Evolutionary conservation across 352 stramenopile genomes (phyloP).

Genomic region (Phytophthora lateralis): DNA sequence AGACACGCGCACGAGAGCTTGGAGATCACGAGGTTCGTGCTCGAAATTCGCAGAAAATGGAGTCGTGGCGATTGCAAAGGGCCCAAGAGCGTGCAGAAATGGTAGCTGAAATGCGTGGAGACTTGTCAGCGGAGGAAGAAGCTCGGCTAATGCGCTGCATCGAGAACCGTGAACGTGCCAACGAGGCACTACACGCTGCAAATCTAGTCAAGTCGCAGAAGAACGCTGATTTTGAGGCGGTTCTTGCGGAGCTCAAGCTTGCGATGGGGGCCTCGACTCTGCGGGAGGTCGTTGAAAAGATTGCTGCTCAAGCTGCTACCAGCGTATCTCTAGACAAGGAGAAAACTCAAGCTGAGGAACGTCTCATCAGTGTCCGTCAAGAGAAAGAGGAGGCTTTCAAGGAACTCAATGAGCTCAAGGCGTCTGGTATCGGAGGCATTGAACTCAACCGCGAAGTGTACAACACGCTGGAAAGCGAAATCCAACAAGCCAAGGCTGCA

Average conservation of each 20-base stretch:
- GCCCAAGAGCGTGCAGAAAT: slow-evolving; percentile 79
- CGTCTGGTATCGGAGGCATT: slow-evolving; percentile 73
- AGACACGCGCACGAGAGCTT: slow-evolving; percentile 65
- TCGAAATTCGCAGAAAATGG: slow-evolving; percentile 85
- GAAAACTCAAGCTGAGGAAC: slow-evolving; percentile 65
- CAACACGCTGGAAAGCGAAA: slow-evolving; percentile 78
- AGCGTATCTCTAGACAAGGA: slow-evolving; percentile 76
- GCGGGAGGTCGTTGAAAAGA: slow-evolving; percentile 74
- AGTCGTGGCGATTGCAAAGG: slow-evolving; percentile 72
- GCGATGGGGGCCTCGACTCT: slow-evolving; percentile 60
- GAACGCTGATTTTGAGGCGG: slow-evolving; percentile 69
- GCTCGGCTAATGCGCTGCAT: slow-evolving; percentile 56
- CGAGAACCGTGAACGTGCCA: slow-evolving; percentile 67
- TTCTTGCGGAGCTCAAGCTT: slow-evolving; percentile 70
- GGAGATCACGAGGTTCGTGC: slow-evolving; percentile 79
- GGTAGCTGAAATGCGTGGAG: slow-evolving; percentile 73
- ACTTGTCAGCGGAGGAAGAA: slow-evolving; percentile 75
- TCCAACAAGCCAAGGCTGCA: slow-evolving; percentile 70
- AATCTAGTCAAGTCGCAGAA: slow-evolving; percentile 76
- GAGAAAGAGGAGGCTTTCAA: slow-evolving; percentile 70
- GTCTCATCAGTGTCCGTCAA: slow-evolving; percentile 52
- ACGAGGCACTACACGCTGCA: slow-evolving; percentile 62
- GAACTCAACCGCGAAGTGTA: slow-evolving; percentile 85
- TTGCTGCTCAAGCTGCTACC: slow-evolving; percentile 60
- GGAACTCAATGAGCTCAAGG: slow-evolving; percentile 80